These are phyloP conservation scores for Hypoxylon sp. DNA, from an alignment of 2,329 filamentous ascomycete species.

Conservation along the genomic window DNA sequence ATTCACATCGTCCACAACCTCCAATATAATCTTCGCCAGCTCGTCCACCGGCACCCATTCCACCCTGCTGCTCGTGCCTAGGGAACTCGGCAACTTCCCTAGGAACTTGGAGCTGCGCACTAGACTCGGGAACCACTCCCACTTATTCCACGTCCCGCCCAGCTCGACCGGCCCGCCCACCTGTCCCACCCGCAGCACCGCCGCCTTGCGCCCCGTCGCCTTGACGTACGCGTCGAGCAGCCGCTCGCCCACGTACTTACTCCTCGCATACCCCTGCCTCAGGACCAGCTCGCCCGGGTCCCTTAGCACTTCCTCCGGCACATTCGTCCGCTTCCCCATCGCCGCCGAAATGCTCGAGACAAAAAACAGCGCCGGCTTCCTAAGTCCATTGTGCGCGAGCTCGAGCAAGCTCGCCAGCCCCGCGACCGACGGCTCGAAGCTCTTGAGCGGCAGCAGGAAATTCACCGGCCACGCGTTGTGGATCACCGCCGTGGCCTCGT, in stretches of 20 bases:
- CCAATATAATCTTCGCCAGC: conserved; percentile 46
- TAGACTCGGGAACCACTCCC: conserved; percentile 52
- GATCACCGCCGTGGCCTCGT: conserved; percentile 44
- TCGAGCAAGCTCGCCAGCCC: conserved; percentile 42
- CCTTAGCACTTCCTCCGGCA: conserved; percentile 46
- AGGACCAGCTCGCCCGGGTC: conserved; percentile 32
- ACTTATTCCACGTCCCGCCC: conserved; percentile 48
- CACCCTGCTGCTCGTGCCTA: conserved; percentile 44
- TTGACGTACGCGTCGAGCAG: conserved; percentile 47
- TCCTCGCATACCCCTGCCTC: conserved; percentile 50
- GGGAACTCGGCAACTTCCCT: conserved; percentile 41
- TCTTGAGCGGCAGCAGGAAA: conserved; percentile 46
- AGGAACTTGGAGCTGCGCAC: conserved; percentile 48
- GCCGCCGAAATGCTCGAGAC: conserved; percentile 52
- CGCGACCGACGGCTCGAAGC: conserved; percentile 47
- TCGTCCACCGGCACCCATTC: conserved; percentile 53
- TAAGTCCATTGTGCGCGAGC: conserved; percentile 35
- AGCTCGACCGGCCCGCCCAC: conserved; percentile 48
- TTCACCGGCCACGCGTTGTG: conserved; percentile 52
- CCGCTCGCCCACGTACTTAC: conserved; percentile 53
- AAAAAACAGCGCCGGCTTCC: conserved; percentile 44
- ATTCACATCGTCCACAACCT: conserved; percentile 44
- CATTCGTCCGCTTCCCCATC: conserved; percentile 27
- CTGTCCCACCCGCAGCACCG: conserved; percentile 53
- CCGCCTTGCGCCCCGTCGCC: conserved; percentile 29